Percentiles rank a stretch among this genome's conserved stretches.
Evolutionary conservation across 352 stramenopile species (phyloP).

Genomic region (Globisporangium emineosum): DNA sequence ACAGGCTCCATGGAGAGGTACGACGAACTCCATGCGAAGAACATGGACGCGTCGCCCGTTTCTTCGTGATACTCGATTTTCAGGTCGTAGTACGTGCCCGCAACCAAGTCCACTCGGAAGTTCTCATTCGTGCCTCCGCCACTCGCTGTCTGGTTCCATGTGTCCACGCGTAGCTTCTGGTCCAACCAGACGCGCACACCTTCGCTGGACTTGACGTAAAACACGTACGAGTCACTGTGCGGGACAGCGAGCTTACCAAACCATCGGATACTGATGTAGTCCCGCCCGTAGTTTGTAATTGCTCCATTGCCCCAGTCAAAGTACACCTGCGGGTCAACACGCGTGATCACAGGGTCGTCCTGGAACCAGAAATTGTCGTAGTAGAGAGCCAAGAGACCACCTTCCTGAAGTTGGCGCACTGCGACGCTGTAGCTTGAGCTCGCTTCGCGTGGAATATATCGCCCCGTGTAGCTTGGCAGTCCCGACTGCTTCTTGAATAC

Average conservation of each 20-base stretch:
- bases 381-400: conserved; percentile 89
- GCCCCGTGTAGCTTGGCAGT: conserved; percentile 89
- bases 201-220: conserved; percentile 92
- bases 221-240: conserved; percentile 86
- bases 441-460: conserved; percentile 76
- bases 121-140: conserved; percentile 55
- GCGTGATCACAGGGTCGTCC: conserved; percentile 82
- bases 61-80: conserved; percentile 95
- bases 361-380: conserved; percentile 97
- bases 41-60: conserved; percentile 84
- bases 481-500: conserved; percentile 92
- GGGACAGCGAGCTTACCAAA: conserved; percentile 90
- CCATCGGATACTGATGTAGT: conserved; percentile 95
- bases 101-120: conserved; percentile 61
- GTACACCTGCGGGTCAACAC: conserved; percentile 81
- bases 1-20: conserved; percentile 86
- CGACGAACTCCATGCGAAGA: conserved; percentile 91
- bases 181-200: conserved; percentile 92
- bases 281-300: conserved; percentile 91
- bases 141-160: conserved; percentile 58
- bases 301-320: conserved; percentile 90
- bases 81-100: conserved; percentile 90
- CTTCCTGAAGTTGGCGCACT: conserved; percentile 89
- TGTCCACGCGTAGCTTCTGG: conserved; percentile 90
- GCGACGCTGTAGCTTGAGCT: conserved; percentile 84